Conservation (phyloP, 2,329 filamentous ascomycete genomes). For the Paradendryphiella salina region DNA sequence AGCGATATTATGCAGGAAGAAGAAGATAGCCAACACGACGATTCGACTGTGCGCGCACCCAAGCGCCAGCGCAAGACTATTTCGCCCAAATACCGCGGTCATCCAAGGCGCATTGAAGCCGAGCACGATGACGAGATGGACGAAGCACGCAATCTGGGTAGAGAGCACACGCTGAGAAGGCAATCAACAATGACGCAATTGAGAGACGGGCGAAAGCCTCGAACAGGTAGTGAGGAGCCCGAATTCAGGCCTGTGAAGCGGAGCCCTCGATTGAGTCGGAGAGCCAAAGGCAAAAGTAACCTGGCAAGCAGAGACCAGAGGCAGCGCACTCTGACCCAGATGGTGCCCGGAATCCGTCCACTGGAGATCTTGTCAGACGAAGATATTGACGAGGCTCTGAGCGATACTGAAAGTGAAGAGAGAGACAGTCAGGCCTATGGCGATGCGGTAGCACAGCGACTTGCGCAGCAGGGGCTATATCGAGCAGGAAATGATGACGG, state of each 20-base stretch:
- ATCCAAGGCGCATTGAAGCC: conserved; percentile 2
- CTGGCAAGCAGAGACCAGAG: conserved; percentile 21
- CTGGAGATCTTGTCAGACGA: conserved; percentile 25
- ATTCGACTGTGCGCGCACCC: background rate
- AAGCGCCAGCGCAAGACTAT: conserved; percentile 28
- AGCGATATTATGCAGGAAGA: conserved; percentile 14
- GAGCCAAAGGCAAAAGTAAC: conserved; percentile 15
- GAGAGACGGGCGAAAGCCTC: conserved; percentile 30
- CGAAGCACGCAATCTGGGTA: conserved; percentile 1
- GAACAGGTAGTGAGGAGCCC: conserved; percentile 25
- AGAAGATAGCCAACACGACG: conserved; percentile 10
- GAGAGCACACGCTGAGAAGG: conserved; percentile 22
- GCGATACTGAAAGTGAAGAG: conserved; percentile 22
- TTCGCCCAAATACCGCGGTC: conserved; percentile 5
- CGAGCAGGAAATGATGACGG: background rate
- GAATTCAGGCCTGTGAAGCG: conserved; percentile 31
- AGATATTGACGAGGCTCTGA: conserved; percentile 22
- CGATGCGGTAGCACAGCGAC: conserved; percentile 20
- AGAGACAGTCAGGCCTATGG: conserved; percentile 16
- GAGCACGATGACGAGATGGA: conserved; percentile 8
- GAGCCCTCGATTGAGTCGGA: conserved; percentile 25
- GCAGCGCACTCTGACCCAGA: conserved; percentile 43
- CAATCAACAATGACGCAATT: conserved; percentile 47
- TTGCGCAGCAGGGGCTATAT: conserved; percentile 25
- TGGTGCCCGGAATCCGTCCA: conserved; percentile 35